These are phyloP conservation scores for Auricularia heimuer DNA, from an alignment of 768 basidiomycete species.

Conservation along the genomic window DNA sequence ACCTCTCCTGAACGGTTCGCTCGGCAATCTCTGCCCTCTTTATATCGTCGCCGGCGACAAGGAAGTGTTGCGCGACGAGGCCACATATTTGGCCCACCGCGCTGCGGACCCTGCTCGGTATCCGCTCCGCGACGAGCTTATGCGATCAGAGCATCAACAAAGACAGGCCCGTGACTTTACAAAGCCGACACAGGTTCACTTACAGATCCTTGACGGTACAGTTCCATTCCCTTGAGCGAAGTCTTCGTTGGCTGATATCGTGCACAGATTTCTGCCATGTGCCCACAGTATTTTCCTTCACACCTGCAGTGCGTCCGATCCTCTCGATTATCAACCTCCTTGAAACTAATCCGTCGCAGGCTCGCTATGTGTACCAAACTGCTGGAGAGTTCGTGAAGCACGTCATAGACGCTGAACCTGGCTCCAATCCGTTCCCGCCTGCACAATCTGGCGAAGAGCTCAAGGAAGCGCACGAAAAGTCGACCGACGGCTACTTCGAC, in stretches of 20 bases:
- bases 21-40: constrained; percentile 86
- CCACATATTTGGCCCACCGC: constrained; percentile 87
- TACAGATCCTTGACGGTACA: constrained; percentile 84
- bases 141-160: constrained; percentile 36
- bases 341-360: constrained; percentile 11
- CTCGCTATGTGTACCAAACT: constrained; percentile 52
- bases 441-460: background rate
- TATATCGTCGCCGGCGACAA: constrained; percentile 78
- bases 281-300: constrained; percentile 62
- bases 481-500: background rate
- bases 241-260: constrained; percentile 3
- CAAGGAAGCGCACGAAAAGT: background rate
- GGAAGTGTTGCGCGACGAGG: constrained; percentile 88
- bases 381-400: constrained; percentile 54
- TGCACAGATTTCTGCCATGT: constrained; percentile 48
- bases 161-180: constrained; percentile 41
- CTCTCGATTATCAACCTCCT: no score
- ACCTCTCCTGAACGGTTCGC: constrained; percentile 60
- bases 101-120: constrained; percentile 76
- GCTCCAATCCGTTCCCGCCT: background rate
- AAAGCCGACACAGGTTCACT: constrained; percentile 54
- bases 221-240: background rate
- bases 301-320: constrained; percentile 23
- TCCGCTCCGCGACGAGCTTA: constrained; percentile 46
- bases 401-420: constrained; percentile 33